phyloP scores from a whole-genome alignment of 148 eudicot species.

The Selenicereus undatus region DNA sequence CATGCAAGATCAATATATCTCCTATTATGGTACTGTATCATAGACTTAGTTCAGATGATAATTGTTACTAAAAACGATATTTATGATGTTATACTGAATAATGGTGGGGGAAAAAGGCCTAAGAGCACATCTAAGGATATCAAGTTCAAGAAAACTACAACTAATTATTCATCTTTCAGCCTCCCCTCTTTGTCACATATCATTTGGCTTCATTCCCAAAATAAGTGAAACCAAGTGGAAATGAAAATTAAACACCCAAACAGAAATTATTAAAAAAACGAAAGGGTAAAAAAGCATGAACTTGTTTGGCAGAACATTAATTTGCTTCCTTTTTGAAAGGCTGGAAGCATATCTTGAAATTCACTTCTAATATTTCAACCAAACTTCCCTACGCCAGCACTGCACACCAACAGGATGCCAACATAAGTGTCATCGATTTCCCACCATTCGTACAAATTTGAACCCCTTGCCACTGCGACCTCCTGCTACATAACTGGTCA shows the following conservation, averaged over 20 bases:
- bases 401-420: background rate
- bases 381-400: background rate
- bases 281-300: background rate
- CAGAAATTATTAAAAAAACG: background rate
- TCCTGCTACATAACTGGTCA: background rate
- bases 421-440: background rate
- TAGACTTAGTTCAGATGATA: background rate
- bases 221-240: background rate
- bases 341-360: background rate
- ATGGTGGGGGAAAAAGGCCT: background rate
- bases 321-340: background rate
- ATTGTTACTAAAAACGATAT: background rate
- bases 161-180: background rate
- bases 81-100: too few relatives aligned
- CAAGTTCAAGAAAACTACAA: background rate
- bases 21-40: background rate
- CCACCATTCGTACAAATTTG: background rate
- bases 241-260: background rate
- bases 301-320: background rate
- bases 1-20: background rate
- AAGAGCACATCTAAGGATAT: background rate
- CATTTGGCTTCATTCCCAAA: background rate
- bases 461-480: background rate
- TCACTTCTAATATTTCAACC: background rate
- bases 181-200: background rate